Base-by-base conservation (phyloP, 2,329 filamentous ascomycete genomes). In the Sphaerostilbella broomeana region DNA sequence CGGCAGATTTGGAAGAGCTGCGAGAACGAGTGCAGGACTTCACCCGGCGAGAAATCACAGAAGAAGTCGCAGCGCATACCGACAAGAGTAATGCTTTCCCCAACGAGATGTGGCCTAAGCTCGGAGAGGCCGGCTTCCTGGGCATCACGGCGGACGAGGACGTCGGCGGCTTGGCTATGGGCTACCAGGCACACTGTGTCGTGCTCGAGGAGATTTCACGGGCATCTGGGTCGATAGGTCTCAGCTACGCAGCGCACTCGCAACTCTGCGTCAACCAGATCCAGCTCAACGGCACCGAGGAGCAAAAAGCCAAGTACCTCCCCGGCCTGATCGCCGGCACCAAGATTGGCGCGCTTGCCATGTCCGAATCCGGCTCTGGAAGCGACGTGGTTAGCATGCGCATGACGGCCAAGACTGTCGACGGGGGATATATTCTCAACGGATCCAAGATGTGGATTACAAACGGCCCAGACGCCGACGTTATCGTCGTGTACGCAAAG, bases 401-500 rank as follows among this genome's bases (percentile, higher is more conserved):
- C 60, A 94, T 82, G 30, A 82, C 77, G 3, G 90, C 89, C 0
- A 84, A 78, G 58, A 72, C 77, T 47, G 84, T 86, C 9, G 84
- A 92, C 53, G 89, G 88, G 24, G 90, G 90, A 19, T 95, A 84
- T 61, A 47, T 89, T 15, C 69, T 98, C 40, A 87, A 89, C 55
- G 90, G 89, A 21, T 86, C 82, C 45, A 95, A 98, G 73, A 95
- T 97, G 90, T 98, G 90, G 90, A 98, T 98, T 59, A 98, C 90
- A 46, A 98, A 98, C 63, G 86, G 90, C 4, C 90, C 90, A 1
- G 89, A 97, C 58, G 92, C 92, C n/a, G 77, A 95, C 61, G 72
- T 84, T 28, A 81, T 97, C 40, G 79, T 98, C 39, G 88, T 98
- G n/a, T 98, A 98, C 61, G 90, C 90, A 38, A 97, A 97, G 71